A percentile compares a stretch with the other conserved stretches of the same genome.
Conservation (phyloP, 2,329 filamentous ascomycete species). For the Scytalidium sp. region DNA sequence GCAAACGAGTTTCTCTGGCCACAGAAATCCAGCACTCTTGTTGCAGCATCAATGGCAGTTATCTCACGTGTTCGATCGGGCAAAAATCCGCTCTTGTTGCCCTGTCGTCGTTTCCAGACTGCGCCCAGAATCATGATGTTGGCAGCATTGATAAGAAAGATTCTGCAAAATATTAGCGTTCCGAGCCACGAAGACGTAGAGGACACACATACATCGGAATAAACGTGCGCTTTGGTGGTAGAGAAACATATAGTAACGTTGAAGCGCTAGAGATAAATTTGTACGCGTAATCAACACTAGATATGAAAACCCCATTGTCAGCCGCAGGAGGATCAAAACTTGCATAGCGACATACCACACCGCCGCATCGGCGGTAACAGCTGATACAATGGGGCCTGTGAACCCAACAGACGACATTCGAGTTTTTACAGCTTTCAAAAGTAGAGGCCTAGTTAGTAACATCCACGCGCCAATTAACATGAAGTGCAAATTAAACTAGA, state of each 20-base stretch:
- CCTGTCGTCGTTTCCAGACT: conserved; percentile 10
- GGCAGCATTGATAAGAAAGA: conserved; percentile 11
- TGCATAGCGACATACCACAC: conserved; percentile 6
- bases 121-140: conserved; percentile 11
- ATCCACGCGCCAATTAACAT: conserved; percentile 11
- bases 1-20: conserved; percentile 13
- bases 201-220: conserved; percentile 10
- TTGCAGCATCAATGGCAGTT: conserved; percentile 10
- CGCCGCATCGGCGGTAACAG: conserved; percentile 8
- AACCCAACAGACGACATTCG: conserved; percentile 3
- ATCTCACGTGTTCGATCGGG: conserved; percentile 9
- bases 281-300: conserved; percentile 9
- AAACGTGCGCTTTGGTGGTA: conserved; percentile 8
- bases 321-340: not conserved
- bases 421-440: conserved; percentile 8
- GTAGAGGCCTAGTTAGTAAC: conserved; percentile 9
- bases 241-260: conserved; percentile 4
- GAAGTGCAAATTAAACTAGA: conserved; percentile 11
- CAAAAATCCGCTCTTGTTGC: conserved; percentile 3
- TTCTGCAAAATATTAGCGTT: too few species aligned
- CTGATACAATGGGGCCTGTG: conserved; percentile 9
- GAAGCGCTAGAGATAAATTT: conserved; percentile 7
- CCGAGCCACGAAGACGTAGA: too few species aligned
- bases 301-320: conserved; percentile 4
- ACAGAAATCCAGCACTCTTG: conserved; percentile 12